These are phyloP conservation scores for Globisporangium orthogonon DNA, from an alignment of 352 stramenopile genomes.

Conservation along the genomic window DNA sequence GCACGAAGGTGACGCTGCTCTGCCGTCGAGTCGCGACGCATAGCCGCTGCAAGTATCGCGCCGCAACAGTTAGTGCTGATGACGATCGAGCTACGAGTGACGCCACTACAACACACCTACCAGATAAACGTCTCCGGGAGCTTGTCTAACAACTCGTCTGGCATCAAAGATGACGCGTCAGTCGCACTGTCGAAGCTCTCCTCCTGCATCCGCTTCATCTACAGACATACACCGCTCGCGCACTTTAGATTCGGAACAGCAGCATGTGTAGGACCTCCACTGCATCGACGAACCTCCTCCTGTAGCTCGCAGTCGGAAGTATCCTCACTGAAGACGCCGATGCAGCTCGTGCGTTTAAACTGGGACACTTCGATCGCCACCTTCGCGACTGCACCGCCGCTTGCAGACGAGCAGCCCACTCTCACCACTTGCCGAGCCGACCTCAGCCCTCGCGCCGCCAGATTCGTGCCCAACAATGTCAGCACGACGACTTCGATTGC, in stretches of 20 bases:
- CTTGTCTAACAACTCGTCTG: too few relatives aligned
- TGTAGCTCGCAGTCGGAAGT: constrained; percentile 6
- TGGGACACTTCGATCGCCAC: constrained; percentile 1
- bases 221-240: not conserved
- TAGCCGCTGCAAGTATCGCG: constrained; percentile 17
- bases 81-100: too few relatives aligned
- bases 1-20: constrained; percentile 22
- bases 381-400: not conserved
- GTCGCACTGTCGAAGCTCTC: too few relatives aligned
- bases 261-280: too few relatives aligned
- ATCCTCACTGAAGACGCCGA: constrained; percentile 3
- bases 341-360: not conserved
- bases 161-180: too few relatives aligned
- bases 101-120: too few relatives aligned
- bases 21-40: constrained; percentile 18
- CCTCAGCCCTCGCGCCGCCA: not conserved
- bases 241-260: too few relatives aligned
- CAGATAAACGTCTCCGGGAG: too few relatives aligned
- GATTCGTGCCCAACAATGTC: constrained; percentile 7
- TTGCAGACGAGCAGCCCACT: constrained; percentile 1
- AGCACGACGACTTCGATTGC: constrained; percentile 8
- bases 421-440: not conserved
- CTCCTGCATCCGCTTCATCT: not conserved
- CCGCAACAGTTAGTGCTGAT: not conserved
- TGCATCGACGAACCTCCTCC: constrained; percentile 1